Evolutionary conservation across 495 filamentous ascomycete genomes (phyloP).

Genomic region (Penicillium maclennaniae): DNA sequence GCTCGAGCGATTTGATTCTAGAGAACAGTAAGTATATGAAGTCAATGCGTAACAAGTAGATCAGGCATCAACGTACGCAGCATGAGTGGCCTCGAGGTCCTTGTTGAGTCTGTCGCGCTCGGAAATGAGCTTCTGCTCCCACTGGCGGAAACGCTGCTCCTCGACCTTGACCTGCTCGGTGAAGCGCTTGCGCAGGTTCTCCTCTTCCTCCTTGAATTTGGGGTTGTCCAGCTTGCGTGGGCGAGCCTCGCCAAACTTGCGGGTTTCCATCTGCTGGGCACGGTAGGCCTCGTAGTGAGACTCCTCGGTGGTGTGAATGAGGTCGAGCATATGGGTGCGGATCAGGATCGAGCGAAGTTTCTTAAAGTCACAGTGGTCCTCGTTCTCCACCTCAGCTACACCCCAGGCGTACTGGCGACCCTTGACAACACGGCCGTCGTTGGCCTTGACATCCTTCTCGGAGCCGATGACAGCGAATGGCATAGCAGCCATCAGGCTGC

Average conservation of each 20-base stretch:
- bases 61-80: slow-evolving; percentile 56
- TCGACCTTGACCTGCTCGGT: slow-evolving; percentile 99
- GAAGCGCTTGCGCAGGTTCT: slow-evolving; percentile 95
- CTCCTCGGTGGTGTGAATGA: slow-evolving; percentile 99
- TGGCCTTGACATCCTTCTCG: slow-evolving; percentile 97
- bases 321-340: slow-evolving; percentile 99
- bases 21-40: slow-evolving; percentile 25
- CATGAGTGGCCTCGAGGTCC: slow-evolving; percentile 95
- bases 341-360: slow-evolving; percentile 98
- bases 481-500: slow-evolving; percentile 92
- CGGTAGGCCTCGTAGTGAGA: slow-evolving; percentile 98
- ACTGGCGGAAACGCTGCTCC: slow-evolving; percentile 96
- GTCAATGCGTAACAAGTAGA: neutral
- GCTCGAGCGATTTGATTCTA: slow-evolving; percentile 90
- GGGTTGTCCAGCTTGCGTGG: slow-evolving; percentile 98
- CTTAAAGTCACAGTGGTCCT: slow-evolving; percentile 99
- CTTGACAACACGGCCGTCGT: slow-evolving; percentile 93
- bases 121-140: slow-evolving; percentile 99
- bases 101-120: slow-evolving; percentile 99
- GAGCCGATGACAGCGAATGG: slow-evolving; percentile 98
- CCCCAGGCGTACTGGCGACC: slow-evolving; percentile 99
- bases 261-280: slow-evolving; percentile 98
- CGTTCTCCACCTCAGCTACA: slow-evolving; percentile 98
- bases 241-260: slow-evolving; percentile 96
- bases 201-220: slow-evolving; percentile 99